Evolutionary conservation across 2,329 filamentous ascomycete species (phyloP).

Genomic region (Colletotrichum sp.): DNA sequence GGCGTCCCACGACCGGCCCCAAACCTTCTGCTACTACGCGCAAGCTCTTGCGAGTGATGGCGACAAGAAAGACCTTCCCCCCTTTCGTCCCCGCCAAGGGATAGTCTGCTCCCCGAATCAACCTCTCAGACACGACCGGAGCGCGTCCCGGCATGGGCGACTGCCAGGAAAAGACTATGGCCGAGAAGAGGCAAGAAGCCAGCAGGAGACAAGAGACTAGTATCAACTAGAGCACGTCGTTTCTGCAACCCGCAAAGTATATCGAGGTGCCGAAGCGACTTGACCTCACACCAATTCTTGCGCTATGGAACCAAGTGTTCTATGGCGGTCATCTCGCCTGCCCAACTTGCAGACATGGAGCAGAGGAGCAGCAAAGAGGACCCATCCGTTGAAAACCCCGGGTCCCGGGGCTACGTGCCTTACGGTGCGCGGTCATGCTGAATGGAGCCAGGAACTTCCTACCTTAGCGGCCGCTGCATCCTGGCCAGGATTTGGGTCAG

Average conservation of each 20-base stretch:
- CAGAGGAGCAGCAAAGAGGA: not conserved
- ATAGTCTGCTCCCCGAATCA: not conserved
- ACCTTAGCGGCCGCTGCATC: slow-evolving; percentile 18
- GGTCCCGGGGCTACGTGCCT: not conserved
- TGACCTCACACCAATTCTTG: not conserved
- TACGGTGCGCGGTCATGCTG: not conserved
- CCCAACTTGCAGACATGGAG: not conserved
- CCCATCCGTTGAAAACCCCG: not conserved
- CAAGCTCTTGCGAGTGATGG: not conserved
- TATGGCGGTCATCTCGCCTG: not conserved
- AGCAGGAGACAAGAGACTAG: not conserved
- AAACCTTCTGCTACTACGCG: not conserved
- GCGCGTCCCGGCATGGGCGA: not conserved
- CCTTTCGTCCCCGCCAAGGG: not conserved
- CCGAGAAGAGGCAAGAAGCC: not conserved
- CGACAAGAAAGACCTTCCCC: not conserved
- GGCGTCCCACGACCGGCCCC: not conserved
- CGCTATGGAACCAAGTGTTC: not conserved
- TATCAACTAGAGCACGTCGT: not conserved
- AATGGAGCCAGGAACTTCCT: not conserved
- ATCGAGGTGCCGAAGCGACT: not conserved
- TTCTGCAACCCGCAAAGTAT: not conserved
- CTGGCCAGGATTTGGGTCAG: not conserved
- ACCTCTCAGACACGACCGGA: not conserved
- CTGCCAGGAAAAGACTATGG: not conserved